These are phyloP conservation scores for Cladosporium sp. DNA, from an alignment of 2,329 filamentous ascomycete genomes.

Conservation along the genomic window DNA sequence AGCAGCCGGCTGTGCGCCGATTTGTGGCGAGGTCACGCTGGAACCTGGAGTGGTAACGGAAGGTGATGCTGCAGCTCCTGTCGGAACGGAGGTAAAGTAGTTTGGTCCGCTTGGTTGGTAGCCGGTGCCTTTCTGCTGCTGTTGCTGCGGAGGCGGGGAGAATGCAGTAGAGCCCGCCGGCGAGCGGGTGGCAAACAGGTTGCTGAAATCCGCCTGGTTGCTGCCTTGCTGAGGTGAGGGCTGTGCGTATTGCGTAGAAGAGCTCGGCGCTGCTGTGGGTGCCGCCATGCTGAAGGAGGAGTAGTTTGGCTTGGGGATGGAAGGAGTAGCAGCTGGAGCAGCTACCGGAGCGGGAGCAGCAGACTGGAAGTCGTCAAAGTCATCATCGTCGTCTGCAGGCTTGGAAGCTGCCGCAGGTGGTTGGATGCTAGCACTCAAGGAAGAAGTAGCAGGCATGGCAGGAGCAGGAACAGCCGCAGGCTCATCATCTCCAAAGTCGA, in stretches of 20 bases:
- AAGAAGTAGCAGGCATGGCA: constrained; percentile 32
- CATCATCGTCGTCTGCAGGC: constrained; percentile 68
- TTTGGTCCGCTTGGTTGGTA: constrained; percentile 82
- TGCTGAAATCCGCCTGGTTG: constrained; percentile 67
- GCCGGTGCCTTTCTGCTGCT: constrained; percentile 51
- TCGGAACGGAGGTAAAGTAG: constrained; percentile 80
- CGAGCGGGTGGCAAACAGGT: constrained; percentile 64
- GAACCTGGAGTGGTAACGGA: constrained; percentile 38
- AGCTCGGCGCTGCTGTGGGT: constrained; percentile 37
- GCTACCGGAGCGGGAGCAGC: constrained; percentile 57
- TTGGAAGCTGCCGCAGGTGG: constrained; percentile 9
- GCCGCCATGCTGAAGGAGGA: constrained; percentile 42
- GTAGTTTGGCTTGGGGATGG: constrained; percentile 33
- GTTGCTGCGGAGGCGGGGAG: constrained; percentile 37
- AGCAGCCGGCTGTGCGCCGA: constrained; percentile 33
- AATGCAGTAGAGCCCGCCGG: constrained; percentile 30
- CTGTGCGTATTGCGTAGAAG: constrained; percentile 64
- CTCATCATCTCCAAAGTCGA: constrained; percentile 79
- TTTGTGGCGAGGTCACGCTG: constrained; percentile 33
- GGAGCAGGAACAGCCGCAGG: constrained; percentile 47
- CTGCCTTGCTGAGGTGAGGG: constrained; percentile 81
- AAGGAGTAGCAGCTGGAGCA: constrained; percentile 36
- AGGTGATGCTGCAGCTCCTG: constrained; percentile 28
- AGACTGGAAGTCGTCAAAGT: constrained; percentile 97
- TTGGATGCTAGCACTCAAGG: constrained; percentile 11